These are phyloP conservation scores for Buddleja alternifolia DNA, from an alignment of 257 asterid genomes.

Conservation along the genomic window DNA sequence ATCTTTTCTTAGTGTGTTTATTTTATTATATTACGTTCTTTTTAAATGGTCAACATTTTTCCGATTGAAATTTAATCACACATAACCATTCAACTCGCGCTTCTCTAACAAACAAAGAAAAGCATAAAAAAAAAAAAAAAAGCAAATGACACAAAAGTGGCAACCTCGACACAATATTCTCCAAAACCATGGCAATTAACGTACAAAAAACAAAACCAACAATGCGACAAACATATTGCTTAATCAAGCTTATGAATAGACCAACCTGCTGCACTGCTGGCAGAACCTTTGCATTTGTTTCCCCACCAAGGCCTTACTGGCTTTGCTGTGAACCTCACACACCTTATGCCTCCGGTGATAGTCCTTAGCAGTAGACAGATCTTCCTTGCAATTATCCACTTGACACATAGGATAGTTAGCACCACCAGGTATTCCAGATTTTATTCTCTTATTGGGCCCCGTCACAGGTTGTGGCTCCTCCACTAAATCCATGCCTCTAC, in stretches of 20 bases:
- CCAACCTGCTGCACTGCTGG: conserved; percentile 66
- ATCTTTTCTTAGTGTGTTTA: too few relatives aligned
- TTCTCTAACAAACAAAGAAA: too few relatives aligned
- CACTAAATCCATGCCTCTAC: conserved; percentile 31
- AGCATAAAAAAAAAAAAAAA: too few relatives aligned
- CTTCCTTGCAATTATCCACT: conserved; percentile 79
- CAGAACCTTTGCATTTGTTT: conserved; percentile 61
- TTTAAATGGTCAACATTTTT: too few relatives aligned
- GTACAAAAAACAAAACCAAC: conserved; percentile 4
- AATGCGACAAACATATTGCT: neutral
- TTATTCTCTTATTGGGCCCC: conserved; percentile 70
- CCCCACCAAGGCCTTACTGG: conserved; percentile 64
- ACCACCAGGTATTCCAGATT: conserved; percentile 75
- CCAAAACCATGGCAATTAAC: conserved; percentile 6
- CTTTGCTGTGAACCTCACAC: conserved; percentile 88
- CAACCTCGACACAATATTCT: conserved; percentile 10
- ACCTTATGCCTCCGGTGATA: conserved; percentile 95
- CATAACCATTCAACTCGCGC: too few relatives aligned
- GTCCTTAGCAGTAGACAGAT: conserved; percentile 75
- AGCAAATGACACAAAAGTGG: neutral
- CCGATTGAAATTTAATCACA: too few relatives aligned
- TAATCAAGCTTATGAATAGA: neutral
- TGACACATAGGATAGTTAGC: conserved; percentile 72
- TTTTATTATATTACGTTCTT: too few relatives aligned
- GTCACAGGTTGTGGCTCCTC: conserved; percentile 51